Evolutionary conservation across 2,329 filamentous ascomycete genomes (phyloP).

Genomic region (Microcyclospora pomicola): DNA sequence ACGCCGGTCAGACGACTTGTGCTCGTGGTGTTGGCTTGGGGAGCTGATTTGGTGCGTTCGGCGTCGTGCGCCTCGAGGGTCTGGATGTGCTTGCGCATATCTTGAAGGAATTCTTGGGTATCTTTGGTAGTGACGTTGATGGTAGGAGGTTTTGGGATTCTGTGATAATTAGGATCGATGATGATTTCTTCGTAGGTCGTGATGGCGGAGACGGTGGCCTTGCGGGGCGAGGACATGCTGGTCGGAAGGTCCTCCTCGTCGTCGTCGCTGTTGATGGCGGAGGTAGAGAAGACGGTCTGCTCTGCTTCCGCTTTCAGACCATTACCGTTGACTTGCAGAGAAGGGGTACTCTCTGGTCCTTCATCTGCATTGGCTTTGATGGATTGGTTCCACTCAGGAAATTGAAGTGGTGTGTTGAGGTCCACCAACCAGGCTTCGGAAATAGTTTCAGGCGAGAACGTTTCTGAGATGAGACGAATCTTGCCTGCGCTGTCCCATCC

Average conservation of each 20-base stretch:
- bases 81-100: conserved; percentile 46
- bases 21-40: neutral
- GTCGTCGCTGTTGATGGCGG: conserved; percentile 10
- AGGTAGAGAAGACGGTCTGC: conserved; percentile 17
- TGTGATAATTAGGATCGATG: conserved; percentile 20
- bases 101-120: conserved; percentile 21
- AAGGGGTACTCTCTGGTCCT: conserved; percentile 3
- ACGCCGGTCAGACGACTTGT: conserved; percentile 9
- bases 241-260: conserved; percentile 26
- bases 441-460: conserved; percentile 78
- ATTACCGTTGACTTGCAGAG: conserved; percentile 11
- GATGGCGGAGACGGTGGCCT: conserved; percentile 14
- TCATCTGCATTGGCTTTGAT: conserved; percentile 18
- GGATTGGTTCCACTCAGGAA: conserved; percentile 45
- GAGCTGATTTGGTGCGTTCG: conserved; percentile 31
- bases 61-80: conserved; percentile 55
- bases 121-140: conserved; percentile 22
- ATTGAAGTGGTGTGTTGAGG: conserved; percentile 10
- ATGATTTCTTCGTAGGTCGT: conserved; percentile 18
- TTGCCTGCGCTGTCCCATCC: conserved; percentile 99
- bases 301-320: conserved; percentile 5
- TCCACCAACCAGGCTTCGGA: conserved; percentile 57
- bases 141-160: conserved; percentile 12
- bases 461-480: conserved; percentile 79
- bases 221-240: conserved; percentile 30